phyloP scores from a whole-genome alignment of 2,329 filamentous ascomycete genomes.

The Hypoxylon sp. region DNA sequence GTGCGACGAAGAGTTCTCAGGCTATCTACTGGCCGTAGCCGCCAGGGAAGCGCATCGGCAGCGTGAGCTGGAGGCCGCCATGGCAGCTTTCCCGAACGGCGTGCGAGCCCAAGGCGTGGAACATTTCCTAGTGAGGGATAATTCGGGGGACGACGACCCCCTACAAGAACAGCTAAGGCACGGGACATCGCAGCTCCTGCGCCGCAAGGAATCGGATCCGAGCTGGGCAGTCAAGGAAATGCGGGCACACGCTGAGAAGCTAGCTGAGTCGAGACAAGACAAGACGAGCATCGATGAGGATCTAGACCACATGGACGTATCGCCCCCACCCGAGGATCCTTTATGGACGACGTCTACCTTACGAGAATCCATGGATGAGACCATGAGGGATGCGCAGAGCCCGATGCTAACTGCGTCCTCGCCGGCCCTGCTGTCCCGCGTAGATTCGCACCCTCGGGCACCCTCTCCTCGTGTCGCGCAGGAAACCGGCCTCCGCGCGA shows the following conservation, averaged over 20 bases:
- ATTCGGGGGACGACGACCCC: conserved; percentile 63
- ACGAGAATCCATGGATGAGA: conserved; percentile 40
- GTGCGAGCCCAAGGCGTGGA: conserved; percentile 74
- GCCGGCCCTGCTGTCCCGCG: conserved; percentile 34
- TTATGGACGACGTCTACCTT: conserved; percentile 43
- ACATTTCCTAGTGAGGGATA: conserved; percentile 73
- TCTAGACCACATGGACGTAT: conserved; percentile 45
- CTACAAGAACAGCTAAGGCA: conserved; percentile 51
- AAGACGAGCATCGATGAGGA: conserved; percentile 47
- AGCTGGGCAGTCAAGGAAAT: conserved; percentile 82
- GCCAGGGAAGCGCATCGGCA: conserved; percentile 82
- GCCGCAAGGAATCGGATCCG: conserved; percentile 69
- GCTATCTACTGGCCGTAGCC: conserved; percentile 80
- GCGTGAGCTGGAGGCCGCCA: conserved; percentile 73
- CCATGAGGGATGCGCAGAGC: conserved; percentile 37
- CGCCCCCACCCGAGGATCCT: conserved; percentile 41
- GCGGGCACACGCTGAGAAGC: conserved; percentile 76
- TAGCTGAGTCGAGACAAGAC: conserved; percentile 59
- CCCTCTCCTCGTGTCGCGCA: conserved; percentile 41
- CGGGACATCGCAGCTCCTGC: conserved; percentile 48
- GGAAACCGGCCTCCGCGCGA: conserved; percentile 53
- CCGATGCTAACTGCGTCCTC: conserved; percentile 37
- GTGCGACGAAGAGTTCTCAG: conserved; percentile 77
- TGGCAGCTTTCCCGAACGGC: conserved; percentile 77
- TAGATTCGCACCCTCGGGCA: conserved; percentile 33